Conservation (phyloP, 345 rosid genomes). For the Corchorus capsularis region DNA sequence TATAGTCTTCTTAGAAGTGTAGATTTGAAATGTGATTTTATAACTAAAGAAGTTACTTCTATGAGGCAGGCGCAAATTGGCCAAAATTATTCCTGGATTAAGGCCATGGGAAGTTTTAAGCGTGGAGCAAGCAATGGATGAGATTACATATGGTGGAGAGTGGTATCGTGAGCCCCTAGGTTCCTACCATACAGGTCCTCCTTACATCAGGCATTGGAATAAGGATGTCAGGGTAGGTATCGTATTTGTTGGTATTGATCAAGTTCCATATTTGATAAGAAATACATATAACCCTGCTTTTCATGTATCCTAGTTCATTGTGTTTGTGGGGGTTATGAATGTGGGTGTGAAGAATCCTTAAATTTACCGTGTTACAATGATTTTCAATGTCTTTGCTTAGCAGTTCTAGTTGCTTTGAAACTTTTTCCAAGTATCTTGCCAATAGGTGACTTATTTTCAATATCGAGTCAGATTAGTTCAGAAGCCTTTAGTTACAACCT, state of each 20-base stretch:
- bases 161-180: conserved; percentile 95
- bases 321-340: background rate
- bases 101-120: conserved; percentile 99
- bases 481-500: background rate
- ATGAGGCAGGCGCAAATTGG: conserved; percentile 52
- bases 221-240: conserved; percentile 55
- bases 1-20: background rate
- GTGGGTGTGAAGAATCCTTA: background rate
- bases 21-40: background rate
- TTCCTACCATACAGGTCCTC: conserved; percentile 71
- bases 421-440: background rate
- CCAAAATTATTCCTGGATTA: conserved; percentile 74
- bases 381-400: background rate
- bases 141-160: conserved; percentile 75
- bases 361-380: background rate
- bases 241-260: background rate
- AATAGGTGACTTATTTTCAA: background rate
- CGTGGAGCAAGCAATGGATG: conserved; percentile 92
- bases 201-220: conserved; percentile 74
- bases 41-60: conserved; percentile 16
- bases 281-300: background rate
- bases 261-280: background rate
- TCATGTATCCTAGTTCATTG: background rate
- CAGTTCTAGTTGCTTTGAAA: background rate
- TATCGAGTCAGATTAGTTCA: background rate